A percentile compares a stretch with the other conserved stretches of the same genome.
Conservation (phyloP, 257 asterid species). For the Datura wrightii region DNA sequence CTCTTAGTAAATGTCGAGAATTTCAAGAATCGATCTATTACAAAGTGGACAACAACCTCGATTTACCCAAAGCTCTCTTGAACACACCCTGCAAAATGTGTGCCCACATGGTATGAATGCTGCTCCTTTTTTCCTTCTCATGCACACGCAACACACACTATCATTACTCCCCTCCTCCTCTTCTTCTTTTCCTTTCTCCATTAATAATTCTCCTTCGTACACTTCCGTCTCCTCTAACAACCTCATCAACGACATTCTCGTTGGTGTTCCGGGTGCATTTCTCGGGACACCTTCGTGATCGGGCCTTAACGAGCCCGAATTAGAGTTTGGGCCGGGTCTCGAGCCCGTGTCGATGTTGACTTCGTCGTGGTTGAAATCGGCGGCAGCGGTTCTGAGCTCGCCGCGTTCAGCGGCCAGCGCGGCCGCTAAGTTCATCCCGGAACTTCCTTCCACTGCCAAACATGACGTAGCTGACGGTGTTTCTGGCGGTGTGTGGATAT, state of each 20-base stretch:
- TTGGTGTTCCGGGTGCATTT: conserved; percentile 46
- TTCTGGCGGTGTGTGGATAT: conserved; percentile 6
- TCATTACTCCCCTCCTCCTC: conserved; percentile 45
- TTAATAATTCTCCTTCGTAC: conserved; percentile 44
- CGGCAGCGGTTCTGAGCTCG: conserved; percentile 44
- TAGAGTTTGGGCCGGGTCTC: not conserved
- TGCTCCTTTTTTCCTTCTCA: conserved; percentile 89
- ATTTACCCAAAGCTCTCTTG: conserved; percentile 83
- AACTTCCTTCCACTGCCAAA: conserved; percentile 21
- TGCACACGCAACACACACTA: conserved; percentile 92
- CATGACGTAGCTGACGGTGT: conserved; percentile 39
- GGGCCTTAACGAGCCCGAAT: conserved; percentile 29
- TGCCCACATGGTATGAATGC: conserved; percentile 99
- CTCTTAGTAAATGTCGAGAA: conserved; percentile 75
- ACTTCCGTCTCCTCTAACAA: conserved; percentile 77
- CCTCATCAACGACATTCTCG: conserved; percentile 80
- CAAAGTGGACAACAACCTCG: conserved; percentile 97
- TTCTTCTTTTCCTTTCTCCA: conserved; percentile 27
- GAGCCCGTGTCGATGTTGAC: no score
- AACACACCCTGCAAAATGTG: conserved; percentile 90
- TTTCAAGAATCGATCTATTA: conserved; percentile 71
- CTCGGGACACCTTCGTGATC: not conserved
- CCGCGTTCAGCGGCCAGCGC: conserved; percentile 81
- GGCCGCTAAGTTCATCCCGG: conserved; percentile 79
- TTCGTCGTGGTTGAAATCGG: conserved; percentile 35